phyloP scores from a whole-genome alignment of 2,329 filamentous ascomycete genomes.

The Drechmeria coniospora region DNA sequence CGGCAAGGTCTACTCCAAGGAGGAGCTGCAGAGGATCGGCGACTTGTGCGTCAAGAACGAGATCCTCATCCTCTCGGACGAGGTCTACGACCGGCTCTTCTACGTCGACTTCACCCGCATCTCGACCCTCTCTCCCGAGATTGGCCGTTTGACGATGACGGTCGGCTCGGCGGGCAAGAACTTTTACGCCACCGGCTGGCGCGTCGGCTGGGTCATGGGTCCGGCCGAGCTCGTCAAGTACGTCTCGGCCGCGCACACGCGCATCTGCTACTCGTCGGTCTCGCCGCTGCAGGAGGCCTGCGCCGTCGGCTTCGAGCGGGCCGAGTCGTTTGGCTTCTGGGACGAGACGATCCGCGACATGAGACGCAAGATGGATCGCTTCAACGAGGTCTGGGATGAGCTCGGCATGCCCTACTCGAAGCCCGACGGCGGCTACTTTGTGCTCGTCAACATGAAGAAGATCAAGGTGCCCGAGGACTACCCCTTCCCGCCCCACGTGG shows the following conservation, averaged over 20 bases:
- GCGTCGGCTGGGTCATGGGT: slow-evolving; percentile 87
- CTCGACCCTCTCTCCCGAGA: slow-evolving; percentile 77
- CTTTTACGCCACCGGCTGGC: slow-evolving; percentile 96
- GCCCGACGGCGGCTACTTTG: slow-evolving; percentile 94
- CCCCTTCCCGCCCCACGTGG: slow-evolving; percentile 79
- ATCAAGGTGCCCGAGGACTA: slow-evolving; percentile 75
- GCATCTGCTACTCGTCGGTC: slow-evolving; percentile 90
- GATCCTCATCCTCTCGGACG: slow-evolving; percentile 82
- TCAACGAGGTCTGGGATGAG: slow-evolving; percentile 70
- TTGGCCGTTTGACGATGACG: slow-evolving; percentile 76
- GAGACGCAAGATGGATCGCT: slow-evolving; percentile 74
- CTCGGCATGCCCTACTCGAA: slow-evolving; percentile 70
- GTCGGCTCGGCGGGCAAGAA: slow-evolving; percentile 96
- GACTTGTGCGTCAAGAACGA: slow-evolving; percentile 84
- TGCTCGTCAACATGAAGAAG: slow-evolving; percentile 83
- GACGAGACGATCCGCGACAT: slow-evolving; percentile 68
- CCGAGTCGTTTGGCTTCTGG: slow-evolving; percentile 78
- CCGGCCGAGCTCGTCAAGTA: slow-evolving; percentile 79
- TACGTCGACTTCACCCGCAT: slow-evolving; percentile 92
- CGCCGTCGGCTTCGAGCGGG: slow-evolving; percentile 86
- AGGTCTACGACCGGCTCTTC: slow-evolving; percentile 89
- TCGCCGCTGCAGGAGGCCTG: slow-evolving; percentile 89
- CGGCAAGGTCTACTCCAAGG: slow-evolving; percentile 80
- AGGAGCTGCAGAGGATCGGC: slow-evolving; percentile 72
- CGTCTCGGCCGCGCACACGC: slow-evolving; percentile 81